Evolutionary conservation across 2,329 filamentous ascomycete species (phyloP).

Genomic region (Sclerotiophoma versabilis): DNA sequence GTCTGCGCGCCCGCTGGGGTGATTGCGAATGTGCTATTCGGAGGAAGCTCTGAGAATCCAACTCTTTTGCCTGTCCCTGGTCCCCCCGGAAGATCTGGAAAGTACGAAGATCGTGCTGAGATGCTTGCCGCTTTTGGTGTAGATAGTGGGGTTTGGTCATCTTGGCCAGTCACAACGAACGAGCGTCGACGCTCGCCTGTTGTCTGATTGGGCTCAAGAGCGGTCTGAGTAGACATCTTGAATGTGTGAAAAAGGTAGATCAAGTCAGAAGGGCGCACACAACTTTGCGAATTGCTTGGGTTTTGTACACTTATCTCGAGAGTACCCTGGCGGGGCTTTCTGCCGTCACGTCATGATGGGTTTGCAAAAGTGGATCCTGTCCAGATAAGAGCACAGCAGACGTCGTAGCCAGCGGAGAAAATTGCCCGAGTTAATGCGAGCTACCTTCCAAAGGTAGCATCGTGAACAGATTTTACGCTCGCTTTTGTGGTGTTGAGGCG

Average conservation of each 20-base stretch:
- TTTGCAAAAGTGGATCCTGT: constrained; percentile 10
- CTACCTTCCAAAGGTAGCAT: background rate
- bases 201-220: constrained; percentile 7
- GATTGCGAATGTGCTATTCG: constrained; percentile 1
- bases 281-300: background rate
- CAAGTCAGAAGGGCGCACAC: background rate
- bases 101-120: constrained; percentile 15
- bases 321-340: background rate
- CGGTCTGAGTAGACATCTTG: constrained; percentile 9
- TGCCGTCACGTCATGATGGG: constrained; percentile 6
- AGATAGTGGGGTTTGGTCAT: constrained; percentile 6
- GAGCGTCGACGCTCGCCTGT: constrained; percentile 9
- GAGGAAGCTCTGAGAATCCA: constrained; percentile 6
- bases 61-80: constrained; percentile 5
- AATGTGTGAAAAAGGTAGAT: background rate
- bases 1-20: constrained; percentile 11
- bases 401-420: constrained; percentile 11
- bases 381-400: constrained; percentile 9
- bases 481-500: constrained; percentile 3
- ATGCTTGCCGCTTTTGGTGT: constrained; percentile 15
- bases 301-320: background rate
- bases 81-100: constrained; percentile 5
- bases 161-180: constrained; percentile 2
- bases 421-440: background rate
- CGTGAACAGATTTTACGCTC: background rate